phyloP scores from a whole-genome alignment of 2,329 filamentous ascomycete genomes.

The Sporothrix brasiliensis region DNA sequence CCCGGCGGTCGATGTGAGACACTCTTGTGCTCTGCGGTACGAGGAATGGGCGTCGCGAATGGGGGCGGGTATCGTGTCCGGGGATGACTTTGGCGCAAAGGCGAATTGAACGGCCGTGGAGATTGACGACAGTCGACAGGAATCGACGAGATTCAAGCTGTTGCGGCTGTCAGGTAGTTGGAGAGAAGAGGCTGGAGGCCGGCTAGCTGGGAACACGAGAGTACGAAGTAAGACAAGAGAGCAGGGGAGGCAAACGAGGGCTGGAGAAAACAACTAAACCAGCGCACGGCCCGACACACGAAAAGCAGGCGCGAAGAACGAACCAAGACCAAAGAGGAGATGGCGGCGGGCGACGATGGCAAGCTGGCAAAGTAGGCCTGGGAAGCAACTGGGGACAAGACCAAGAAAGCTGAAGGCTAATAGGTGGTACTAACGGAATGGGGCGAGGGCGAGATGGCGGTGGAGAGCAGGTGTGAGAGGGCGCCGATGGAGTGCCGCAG shows the following conservation, averaged over 20 bases:
- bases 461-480: constrained; percentile 17
- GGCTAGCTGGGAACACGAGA: background rate
- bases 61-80: background rate
- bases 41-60: constrained; percentile 9
- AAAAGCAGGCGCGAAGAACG: background rate
- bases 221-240: background rate
- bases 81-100: background rate
- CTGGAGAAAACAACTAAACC: constrained; percentile 17
- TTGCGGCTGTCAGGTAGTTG: background rate
- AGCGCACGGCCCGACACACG: constrained; percentile 14
- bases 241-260: constrained; percentile 13
- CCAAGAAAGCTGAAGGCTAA: constrained; percentile 30
- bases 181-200: background rate
- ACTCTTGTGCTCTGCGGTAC: background rate
- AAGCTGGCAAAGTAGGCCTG: constrained; percentile 4
- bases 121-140: background rate
- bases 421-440: constrained; percentile 25
- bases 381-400: constrained; percentile 1
- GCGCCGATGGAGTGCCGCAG: constrained; percentile 1
- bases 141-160: constrained; percentile 11
- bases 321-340: constrained; percentile 22
- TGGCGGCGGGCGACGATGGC: constrained; percentile 22
- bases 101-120: background rate
- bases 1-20: background rate
- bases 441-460: constrained; percentile 22